Base-by-base conservation (phyloP, 2,329 filamentous ascomycete genomes). In the Calonectria naviculata region DNA sequence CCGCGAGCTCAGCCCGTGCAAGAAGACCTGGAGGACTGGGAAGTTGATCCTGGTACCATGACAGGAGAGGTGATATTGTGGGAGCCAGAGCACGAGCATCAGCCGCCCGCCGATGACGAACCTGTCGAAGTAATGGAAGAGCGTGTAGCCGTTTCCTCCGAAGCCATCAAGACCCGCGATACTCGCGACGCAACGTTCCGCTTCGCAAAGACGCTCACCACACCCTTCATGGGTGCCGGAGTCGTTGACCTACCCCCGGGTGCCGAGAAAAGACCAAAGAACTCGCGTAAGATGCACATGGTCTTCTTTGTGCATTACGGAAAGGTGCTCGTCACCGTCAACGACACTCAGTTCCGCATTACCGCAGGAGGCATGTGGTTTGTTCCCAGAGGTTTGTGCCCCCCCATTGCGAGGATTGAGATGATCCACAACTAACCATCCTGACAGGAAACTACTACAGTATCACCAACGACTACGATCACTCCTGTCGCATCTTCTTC, bases 261-360 rank as follows among this genome's bases (percentile, higher is more conserved):
- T 2, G 91, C 94, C 36, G 91, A 93, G 80, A 99, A 99, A 87
- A 91, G 92, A 76, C 90, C 93, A 60, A 98, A 98, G 88, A 98
- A 98, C 83, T 93, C 94, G 41, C 90, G 96, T 73, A 95, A 94
- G 85, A 98, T 98, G 94, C 95, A 98, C 80, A 97, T 99, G 93
- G 92, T 94, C 1, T 98, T 98, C 83, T 98, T 97, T 78, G 93
- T 99, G 34, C 93, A 95, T 76, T 89, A 90, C 52, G 97, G 97
- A 26, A 92, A 93, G 74, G 95, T 98, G 24, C 87, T 91, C 74
- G 95, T 98, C 24, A 93, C 91, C 31, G 90, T 97, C 58, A 91
- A 93, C 74, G 90, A 93, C 74, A 93, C 89, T 28, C 86, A 88
- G 72, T 98, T 99, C 81, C 91, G 93, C 68, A 95, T 98, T 74